Evolutionary conservation across 2,329 filamentous ascomycete species (phyloP).

Genomic region (Claviceps citrina): DNA sequence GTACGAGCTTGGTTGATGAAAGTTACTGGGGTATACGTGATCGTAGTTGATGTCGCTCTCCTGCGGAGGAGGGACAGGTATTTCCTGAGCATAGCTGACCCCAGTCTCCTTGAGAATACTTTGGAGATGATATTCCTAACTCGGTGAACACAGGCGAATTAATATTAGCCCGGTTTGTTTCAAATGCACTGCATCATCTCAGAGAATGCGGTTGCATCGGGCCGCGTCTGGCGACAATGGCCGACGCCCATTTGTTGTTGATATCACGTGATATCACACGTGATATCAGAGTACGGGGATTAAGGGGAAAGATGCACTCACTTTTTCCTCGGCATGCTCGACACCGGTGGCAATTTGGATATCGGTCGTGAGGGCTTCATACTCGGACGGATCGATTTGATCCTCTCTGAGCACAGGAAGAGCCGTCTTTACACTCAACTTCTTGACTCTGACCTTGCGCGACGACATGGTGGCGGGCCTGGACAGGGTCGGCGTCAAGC

Average conservation of each 20-base stretch:
- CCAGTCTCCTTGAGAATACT: conserved; percentile 50
- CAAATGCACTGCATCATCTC: too few species aligned
- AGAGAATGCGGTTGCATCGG: too few species aligned
- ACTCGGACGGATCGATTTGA: conserved; percentile 74
- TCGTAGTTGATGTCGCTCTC: conserved; percentile 67
- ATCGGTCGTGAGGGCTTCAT: conserved; percentile 72
- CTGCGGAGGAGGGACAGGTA: conserved; percentile 49
- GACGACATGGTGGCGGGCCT: conserved; percentile 39
- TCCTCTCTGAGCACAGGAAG: conserved; percentile 78
- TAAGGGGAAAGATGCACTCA: conserved; percentile 39
- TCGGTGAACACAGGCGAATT: too few species aligned
- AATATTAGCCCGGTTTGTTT: too few species aligned
- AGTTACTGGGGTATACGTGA: conserved; percentile 64
- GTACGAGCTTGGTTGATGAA: conserved; percentile 77
- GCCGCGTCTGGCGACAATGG: too few species aligned
- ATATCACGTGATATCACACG: conserved; percentile 33
- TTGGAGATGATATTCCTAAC: conserved; percentile 94
- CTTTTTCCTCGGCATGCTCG: conserved; percentile 92
- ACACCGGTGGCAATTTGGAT: conserved; percentile 88
- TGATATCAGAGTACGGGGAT: conserved; percentile 26
- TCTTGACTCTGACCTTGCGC: conserved; percentile 67
- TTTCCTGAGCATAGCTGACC: conserved; percentile 42
- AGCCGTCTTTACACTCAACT: conserved; percentile 80
- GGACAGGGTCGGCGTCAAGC: conserved; percentile 24
- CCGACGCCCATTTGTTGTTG: neutral